Conservation (phyloP, 2,329 filamentous ascomycete genomes). For the Trichoderma brevicompactum region DNA sequence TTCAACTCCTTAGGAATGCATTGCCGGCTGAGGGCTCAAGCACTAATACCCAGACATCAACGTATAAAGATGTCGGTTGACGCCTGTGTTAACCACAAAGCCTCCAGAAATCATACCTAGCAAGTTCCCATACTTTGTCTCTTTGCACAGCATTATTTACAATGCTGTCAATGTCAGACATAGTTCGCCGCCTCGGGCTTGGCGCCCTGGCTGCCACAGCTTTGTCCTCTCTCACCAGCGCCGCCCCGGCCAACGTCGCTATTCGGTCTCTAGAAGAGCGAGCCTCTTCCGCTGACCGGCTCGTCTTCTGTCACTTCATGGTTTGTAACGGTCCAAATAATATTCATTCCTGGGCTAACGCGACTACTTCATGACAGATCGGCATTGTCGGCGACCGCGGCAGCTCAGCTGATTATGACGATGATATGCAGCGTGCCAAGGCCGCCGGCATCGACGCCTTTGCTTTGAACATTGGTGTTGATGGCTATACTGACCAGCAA, state of each 20-base stretch:
- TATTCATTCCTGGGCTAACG: background rate
- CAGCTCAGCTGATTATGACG: constrained; percentile 50
- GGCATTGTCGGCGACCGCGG: constrained; percentile 46
- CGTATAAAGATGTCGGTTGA: background rate
- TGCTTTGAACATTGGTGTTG: constrained; percentile 54
- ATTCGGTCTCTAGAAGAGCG: constrained; percentile 25
- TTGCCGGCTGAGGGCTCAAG: too few relatives aligned
- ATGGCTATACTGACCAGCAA: constrained; percentile 50
- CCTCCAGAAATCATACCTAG: background rate
- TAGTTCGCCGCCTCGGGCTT: constrained; percentile 31
- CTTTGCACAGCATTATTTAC: background rate
- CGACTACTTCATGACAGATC: background rate
- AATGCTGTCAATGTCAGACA: constrained; percentile 22
- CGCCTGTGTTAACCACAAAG: too few relatives aligned
- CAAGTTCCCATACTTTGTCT: background rate
- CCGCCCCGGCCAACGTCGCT: constrained; percentile 21
- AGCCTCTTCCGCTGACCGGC: constrained; percentile 7
- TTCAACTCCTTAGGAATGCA: too few relatives aligned
- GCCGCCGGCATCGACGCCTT: constrained; percentile 52
- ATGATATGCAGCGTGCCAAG: constrained; percentile 52
- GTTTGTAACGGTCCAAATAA: constrained; percentile 31
- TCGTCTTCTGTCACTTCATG: constrained; percentile 51
- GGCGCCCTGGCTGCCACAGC: constrained; percentile 30
- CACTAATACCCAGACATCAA: background rate
- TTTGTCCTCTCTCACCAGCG: constrained; percentile 26